phyloP scores from a whole-genome alignment of 306 rosid genomes.

The Sechiopsis laciniata region DNA sequence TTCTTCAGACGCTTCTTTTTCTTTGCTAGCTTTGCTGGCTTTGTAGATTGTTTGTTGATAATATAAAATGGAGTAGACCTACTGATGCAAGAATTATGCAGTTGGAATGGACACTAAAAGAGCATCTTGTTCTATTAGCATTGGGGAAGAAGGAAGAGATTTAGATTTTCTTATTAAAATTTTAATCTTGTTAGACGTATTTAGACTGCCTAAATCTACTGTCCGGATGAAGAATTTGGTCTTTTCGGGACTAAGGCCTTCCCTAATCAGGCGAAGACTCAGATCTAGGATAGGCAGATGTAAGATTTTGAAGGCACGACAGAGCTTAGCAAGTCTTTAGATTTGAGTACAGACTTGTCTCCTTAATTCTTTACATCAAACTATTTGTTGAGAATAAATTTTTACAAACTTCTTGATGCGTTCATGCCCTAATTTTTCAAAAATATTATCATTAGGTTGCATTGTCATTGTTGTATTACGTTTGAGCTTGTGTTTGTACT shows the following conservation, averaged over 20 bases:
- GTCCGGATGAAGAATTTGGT: not conserved
- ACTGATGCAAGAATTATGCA: not conserved
- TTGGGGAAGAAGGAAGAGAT: not conserved
- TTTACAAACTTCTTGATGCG: not conserved
- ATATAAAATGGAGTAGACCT: conserved; percentile 2
- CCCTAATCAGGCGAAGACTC: not conserved
- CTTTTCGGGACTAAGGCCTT: not conserved
- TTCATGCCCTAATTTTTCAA: not conserved
- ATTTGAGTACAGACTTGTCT: no score
- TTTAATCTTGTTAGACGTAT: not conserved
- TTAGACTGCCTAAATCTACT: not conserved
- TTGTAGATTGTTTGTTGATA: not conserved
- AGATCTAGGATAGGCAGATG: not conserved
- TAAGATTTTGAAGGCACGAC: not conserved
- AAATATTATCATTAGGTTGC: not conserved
- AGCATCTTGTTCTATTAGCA: not conserved
- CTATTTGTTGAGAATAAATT: not conserved
- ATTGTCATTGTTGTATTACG: not conserved
- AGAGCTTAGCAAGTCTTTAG: no score
- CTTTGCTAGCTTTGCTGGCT: not conserved
- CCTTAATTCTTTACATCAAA: not conserved
- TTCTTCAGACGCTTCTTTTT: not conserved
- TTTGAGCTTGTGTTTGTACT: not conserved
- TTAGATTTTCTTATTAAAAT: not conserved
- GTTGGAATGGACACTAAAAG: not conserved